These are phyloP conservation scores for Euphrasia confusa DNA, from an alignment of 257 asterid genomes.

Conservation along the genomic window DNA sequence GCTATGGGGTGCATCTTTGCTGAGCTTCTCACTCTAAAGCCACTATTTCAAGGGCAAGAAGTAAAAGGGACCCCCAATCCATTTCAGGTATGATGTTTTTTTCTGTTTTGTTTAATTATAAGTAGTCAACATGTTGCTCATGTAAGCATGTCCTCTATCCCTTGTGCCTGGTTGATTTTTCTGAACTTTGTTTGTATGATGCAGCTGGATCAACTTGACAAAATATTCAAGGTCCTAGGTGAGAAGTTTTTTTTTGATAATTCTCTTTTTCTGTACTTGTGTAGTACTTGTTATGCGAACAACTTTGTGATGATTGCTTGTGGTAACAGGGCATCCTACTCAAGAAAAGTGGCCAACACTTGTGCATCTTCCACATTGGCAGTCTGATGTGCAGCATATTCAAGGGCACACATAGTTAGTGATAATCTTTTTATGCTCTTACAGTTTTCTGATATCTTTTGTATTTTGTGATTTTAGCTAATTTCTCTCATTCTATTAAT, in stretches of 20 bases:
- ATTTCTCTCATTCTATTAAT: slow-evolving; percentile 19
- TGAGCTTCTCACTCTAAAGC: slow-evolving; percentile 94
- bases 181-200: slow-evolving; percentile 29
- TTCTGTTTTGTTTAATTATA: slow-evolving; percentile 16
- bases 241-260: slow-evolving; percentile 33
- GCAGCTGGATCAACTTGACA: slow-evolving; percentile 99
- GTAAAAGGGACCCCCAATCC: slow-evolving; percentile 94
- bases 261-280: slow-evolving; percentile 16
- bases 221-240: slow-evolving; percentile 95
- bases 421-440: slow-evolving; percentile 20
- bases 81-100: slow-evolving; percentile 61
- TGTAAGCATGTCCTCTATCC: slow-evolving; percentile 10
- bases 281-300: slow-evolving; percentile 4
- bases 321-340: slow-evolving; percentile 87
- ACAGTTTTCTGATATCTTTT: background rate
- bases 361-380: slow-evolving; percentile 95
- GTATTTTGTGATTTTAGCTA: slow-evolving; percentile 5
- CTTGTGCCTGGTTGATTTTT: slow-evolving; percentile 15
- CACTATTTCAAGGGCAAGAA: slow-evolving; percentile 99
- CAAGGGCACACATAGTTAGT: slow-evolving; percentile 93
- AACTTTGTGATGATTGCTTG: slow-evolving; percentile 24
- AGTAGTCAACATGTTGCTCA: slow-evolving; percentile 2
- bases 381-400: slow-evolving; percentile 68
- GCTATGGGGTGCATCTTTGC: slow-evolving; percentile 99
- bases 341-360: slow-evolving; percentile 92